A percentile compares a stretch with the other conserved stretches of the same genome.
Evolutionary conservation across 768 basidiomycete genomes (phyloP).

Genomic region (Phanerodontia chrysosporium): DNA sequence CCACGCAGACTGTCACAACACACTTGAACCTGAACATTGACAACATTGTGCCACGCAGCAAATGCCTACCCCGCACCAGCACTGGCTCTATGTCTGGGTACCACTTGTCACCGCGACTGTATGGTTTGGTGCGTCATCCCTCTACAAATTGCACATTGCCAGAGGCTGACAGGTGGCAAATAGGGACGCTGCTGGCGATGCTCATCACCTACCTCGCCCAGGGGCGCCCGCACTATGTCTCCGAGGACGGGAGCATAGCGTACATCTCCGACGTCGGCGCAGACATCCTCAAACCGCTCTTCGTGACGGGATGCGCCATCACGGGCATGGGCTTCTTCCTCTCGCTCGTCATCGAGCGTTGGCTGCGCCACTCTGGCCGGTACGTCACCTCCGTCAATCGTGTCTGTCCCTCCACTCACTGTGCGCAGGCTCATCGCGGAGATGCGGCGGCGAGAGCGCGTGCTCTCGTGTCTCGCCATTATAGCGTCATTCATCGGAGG

Average conservation of each 20-base stretch:
- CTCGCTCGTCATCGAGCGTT: slow-evolving; percentile 56
- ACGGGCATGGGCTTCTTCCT: slow-evolving; percentile 61
- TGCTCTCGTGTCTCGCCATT: slow-evolving; percentile 55
- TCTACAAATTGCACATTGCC: neutral
- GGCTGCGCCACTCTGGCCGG: slow-evolving; percentile 63
- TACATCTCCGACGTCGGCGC: slow-evolving; percentile 83
- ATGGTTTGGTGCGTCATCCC: slow-evolving; percentile 54
- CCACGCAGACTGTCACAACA: no score
- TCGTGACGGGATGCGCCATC: slow-evolving; percentile 59
- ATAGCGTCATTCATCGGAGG: slow-evolving; percentile 60
- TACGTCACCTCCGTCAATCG: slow-evolving; percentile 20
- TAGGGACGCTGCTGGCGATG: slow-evolving; percentile 62
- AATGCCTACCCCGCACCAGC: slow-evolving; percentile 30
- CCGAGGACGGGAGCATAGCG: slow-evolving; percentile 53
- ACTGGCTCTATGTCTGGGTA: slow-evolving; percentile 64
- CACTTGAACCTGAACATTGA: neutral
- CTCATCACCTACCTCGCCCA: slow-evolving; percentile 66
- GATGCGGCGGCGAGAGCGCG: slow-evolving; percentile 52
- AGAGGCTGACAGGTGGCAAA: neutral
- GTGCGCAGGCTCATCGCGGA: slow-evolving; percentile 49
- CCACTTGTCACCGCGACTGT: slow-evolving; percentile 56
- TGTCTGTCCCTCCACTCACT: no score
- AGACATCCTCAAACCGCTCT: slow-evolving; percentile 68
- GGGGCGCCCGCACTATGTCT: slow-evolving; percentile 56
- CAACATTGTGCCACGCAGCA: slow-evolving; percentile 3